Base-by-base conservation (phyloP, 148 eudicot species). In the Selenicereus undatus region DNA sequence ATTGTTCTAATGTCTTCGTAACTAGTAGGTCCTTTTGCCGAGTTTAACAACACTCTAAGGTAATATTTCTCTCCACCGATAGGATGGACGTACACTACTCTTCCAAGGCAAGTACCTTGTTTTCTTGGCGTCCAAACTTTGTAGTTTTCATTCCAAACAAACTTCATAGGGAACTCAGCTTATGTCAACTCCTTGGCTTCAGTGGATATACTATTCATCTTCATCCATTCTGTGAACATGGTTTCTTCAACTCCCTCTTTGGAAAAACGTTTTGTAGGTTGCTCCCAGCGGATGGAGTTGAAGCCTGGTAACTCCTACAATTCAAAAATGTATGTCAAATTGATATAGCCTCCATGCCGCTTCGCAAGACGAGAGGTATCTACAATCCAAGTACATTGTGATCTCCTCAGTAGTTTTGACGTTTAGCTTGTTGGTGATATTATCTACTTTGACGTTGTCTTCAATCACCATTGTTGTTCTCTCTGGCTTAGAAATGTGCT, bases 191-290 rank as follows among this genome's bases (percentile, higher is more conserved):
- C 13, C 43, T 48, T 78, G 29, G 78, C 84, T 4, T 21, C 24
- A 0, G 39, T 9, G 24, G 5, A 36, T 5, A 26, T 64, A 3
- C 3, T 22, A 11, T 81, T 81, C 0, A 21, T 3, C 8, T 52
- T 48, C 79, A 84, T 77, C 81, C 86, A 84, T 11, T 74, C 51
- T 0, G 21, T 17, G 20, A 84, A 77, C 52, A 51, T 66, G 4
- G 39, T 36, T 48, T 48, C 8, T 8, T 11, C 32, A 22, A n/a
- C 4, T 9, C 4, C 50, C 21, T 71, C 26, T 14, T 35, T 71
- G 11, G 14, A 8, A 71, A 4, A 0, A 71, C 4, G 1, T 20
- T 22, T 9, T n/a, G 8, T 20, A 71, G 22, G 74, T 71, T 71
- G 50, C 12, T 24, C 74, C 0, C 26, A n/a, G 26, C 1, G 36